Evolutionary conservation across 1,139 yeast species (phyloP).

Genomic region (Suhomyces bribrorum): DNA sequence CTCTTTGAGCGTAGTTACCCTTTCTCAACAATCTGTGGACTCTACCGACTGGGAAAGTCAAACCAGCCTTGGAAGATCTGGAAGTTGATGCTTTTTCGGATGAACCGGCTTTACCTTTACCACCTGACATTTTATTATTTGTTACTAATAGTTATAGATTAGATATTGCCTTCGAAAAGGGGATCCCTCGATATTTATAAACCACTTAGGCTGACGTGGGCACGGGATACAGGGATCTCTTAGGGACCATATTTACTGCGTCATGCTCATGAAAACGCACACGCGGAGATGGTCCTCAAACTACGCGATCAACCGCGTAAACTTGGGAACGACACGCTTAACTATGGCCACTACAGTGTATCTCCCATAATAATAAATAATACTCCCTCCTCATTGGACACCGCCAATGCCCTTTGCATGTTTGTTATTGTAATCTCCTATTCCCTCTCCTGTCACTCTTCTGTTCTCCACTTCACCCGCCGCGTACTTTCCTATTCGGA

Average conservation of each 20-base stretch:
- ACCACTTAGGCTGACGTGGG: constrained; percentile 3
- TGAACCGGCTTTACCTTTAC: constrained; percentile 56
- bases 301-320: constrained; percentile 12
- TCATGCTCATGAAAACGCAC: constrained; percentile 8
- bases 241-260: constrained; percentile 7
- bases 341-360: neutral
- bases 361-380: neutral
- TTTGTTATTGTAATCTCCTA: constrained; percentile 4
- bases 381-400: no score
- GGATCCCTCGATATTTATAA: constrained; percentile 8
- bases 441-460: constrained; percentile 8
- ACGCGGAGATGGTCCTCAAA: constrained; percentile 7
- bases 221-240: neutral
- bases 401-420: no score
- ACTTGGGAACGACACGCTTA: constrained; percentile 3
- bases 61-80: constrained; percentile 56
- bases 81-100: constrained; percentile 55
- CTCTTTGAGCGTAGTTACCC: constrained; percentile 59
- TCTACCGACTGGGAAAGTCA: constrained; percentile 59
- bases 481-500: constrained; percentile 10
- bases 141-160: constrained; percentile 14
- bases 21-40: constrained; percentile 57
- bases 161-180: constrained; percentile 1
- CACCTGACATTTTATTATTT: constrained; percentile 47
- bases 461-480: neutral